phyloP scores from a whole-genome alignment of 148 eudicot genomes.

The Cornus florida region DNA sequence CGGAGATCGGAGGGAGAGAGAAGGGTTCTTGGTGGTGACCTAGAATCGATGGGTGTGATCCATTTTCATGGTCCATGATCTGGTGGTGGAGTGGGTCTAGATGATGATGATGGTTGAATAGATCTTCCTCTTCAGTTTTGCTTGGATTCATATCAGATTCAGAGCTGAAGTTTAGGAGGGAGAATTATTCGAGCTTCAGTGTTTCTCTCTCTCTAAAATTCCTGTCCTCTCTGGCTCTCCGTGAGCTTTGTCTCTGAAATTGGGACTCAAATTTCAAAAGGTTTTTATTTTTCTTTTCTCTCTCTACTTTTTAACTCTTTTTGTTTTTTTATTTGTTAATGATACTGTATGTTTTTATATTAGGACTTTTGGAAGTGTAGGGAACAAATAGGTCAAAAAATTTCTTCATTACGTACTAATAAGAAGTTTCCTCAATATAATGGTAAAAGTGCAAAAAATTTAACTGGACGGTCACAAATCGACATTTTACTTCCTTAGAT shows the following conservation, averaged over 20 bases:
- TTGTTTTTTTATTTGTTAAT: not conserved
- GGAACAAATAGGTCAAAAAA: too few relatives aligned
- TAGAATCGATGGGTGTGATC: constrained; percentile 23
- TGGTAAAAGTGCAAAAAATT: too few relatives aligned
- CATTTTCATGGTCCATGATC: constrained; percentile 22
- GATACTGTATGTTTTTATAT: too few relatives aligned
- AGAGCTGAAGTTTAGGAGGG: not conserved
- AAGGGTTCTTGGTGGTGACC: constrained; percentile 19
- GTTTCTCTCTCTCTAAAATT: not conserved
- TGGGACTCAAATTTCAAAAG: not conserved
- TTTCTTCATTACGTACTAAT: too few relatives aligned
- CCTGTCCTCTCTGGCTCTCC: not conserved
- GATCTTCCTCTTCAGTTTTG: constrained; percentile 55
- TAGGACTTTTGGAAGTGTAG: not conserved
- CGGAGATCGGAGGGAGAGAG: constrained; percentile 27
- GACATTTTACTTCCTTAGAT: too few relatives aligned
- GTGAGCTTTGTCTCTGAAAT: not conserved
- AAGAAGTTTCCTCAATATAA: too few relatives aligned
- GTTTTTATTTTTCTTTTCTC: not conserved
- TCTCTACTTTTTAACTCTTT: not conserved
- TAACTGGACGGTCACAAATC: too few relatives aligned
- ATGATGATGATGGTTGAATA: constrained; percentile 32
- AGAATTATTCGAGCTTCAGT: not conserved
- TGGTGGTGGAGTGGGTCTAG: constrained; percentile 27
- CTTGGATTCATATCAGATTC: constrained; percentile 48